phyloP scores from a whole-genome alignment of 1,139 yeast species.

The Suhomyces kunorum region DNA sequence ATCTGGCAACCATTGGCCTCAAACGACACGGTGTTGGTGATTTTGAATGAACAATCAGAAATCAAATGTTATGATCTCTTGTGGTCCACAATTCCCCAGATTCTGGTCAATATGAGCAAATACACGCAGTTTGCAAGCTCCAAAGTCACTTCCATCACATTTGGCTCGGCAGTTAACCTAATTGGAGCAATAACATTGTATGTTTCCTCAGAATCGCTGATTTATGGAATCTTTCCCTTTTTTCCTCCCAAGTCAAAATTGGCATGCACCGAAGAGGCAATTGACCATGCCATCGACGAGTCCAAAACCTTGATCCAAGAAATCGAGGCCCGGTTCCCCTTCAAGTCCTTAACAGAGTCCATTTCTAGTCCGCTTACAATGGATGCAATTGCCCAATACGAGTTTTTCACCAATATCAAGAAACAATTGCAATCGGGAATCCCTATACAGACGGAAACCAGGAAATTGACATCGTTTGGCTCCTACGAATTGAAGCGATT shows the following conservation, averaged over 20 bases:
- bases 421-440: constrained; percentile 19
- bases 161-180: constrained; percentile 35
- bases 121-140: constrained; percentile 18
- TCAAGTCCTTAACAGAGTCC: constrained; percentile 10
- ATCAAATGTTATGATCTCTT: constrained; percentile 35
- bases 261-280: constrained; percentile 25
- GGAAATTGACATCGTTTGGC: constrained; percentile 12
- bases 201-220: constrained; percentile 26
- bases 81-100: constrained; percentile 29
- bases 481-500: constrained; percentile 20
- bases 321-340: constrained; percentile 22
- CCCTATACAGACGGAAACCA: constrained; percentile 17
- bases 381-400: constrained; percentile 23
- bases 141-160: constrained; percentile 32
- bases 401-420: constrained; percentile 21
- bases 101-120: constrained; percentile 23
- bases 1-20: constrained; percentile 37
- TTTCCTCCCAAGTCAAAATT: constrained; percentile 22
- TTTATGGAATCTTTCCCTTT: constrained; percentile 41
- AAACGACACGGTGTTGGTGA: constrained; percentile 32
- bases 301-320: constrained; percentile 21
- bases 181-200: constrained; percentile 41
- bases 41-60: constrained; percentile 28
- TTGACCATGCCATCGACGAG: constrained; percentile 30
- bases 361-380: constrained; percentile 20